These are phyloP conservation scores for Diutina rugosa DNA, from an alignment of 1,139 yeast genomes.

Conservation along the genomic window DNA sequence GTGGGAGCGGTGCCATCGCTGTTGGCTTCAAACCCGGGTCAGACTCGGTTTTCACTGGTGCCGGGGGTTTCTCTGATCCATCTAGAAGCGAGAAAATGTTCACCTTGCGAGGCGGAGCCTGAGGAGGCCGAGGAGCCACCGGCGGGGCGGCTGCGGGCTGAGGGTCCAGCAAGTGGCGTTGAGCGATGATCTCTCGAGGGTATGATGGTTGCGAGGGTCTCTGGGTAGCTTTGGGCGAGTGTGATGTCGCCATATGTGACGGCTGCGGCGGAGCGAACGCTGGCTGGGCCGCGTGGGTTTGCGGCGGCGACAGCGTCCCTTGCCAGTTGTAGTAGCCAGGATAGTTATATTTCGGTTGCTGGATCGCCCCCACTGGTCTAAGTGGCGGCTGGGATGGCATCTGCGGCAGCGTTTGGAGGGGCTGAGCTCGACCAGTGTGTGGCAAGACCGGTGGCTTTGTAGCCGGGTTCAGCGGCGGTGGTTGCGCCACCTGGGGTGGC, in stretches of 20 bases:
- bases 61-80: not conserved
- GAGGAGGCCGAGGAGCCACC: not conserved
- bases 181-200: not conserved
- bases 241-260: not conserved
- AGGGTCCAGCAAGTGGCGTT: not conserved
- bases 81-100: not conserved
- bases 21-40: not conserved
- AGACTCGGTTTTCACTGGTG: not conserved
- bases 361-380: not conserved
- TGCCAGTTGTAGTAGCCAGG: not conserved
- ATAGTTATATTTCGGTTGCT: not conserved
- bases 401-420: not conserved
- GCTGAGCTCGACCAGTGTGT: not conserved
- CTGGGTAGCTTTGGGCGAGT: not conserved
- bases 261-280: not conserved
- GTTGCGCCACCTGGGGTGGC: constrained; percentile 2
- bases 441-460: constrained; percentile 3
- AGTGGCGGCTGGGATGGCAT: not conserved
- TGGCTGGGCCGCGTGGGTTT: not conserved
- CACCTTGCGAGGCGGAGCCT: not conserved
- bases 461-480: constrained; percentile 2
- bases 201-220: not conserved
- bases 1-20: not conserved
- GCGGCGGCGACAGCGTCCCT: not conserved
- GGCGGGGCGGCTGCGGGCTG: not conserved